Conservation (phyloP, 345 rosid species). For the Eucalyptus globulus region DNA sequence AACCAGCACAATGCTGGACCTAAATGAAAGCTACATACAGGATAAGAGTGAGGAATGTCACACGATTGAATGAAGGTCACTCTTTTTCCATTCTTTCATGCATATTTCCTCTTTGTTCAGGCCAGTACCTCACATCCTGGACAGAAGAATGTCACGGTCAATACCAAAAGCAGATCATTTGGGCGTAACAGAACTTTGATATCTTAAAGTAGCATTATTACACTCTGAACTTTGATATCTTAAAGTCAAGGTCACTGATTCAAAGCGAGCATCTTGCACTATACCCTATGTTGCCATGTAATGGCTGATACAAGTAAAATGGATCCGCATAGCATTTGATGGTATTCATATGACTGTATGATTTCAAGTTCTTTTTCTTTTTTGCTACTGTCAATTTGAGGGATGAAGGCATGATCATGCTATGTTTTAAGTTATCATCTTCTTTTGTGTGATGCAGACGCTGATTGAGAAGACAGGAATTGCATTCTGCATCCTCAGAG, state of each 20-base stretch:
- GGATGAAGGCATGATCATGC: neutral
- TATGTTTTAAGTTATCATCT: neutral
- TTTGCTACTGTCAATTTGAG: neutral
- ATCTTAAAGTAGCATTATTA: neutral
- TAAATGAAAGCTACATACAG: neutral
- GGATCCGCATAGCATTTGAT: neutral
- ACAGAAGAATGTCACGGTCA: neutral
- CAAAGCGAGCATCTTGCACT: neutral
- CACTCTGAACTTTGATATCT: neutral
- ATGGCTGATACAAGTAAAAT: neutral
- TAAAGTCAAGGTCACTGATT: neutral
- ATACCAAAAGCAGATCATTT: no score
- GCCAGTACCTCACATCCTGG: neutral
- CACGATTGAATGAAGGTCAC: neutral
- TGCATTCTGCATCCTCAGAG: neutral
- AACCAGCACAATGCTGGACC: neutral
- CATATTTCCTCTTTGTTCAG: neutral
- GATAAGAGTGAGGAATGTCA: neutral
- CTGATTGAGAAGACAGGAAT: neutral
- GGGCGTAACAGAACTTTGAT: neutral
- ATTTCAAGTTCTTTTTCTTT: neutral
- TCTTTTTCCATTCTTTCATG: neutral
- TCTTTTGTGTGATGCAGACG: neutral
- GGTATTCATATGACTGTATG: neutral
- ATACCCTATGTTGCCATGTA: neutral